Percentiles rank a stretch among this genome's conserved stretches.
Evolutionary conservation across 257 asterid genomes (phyloP).

Genomic region (Gynochthodes officinalis): DNA sequence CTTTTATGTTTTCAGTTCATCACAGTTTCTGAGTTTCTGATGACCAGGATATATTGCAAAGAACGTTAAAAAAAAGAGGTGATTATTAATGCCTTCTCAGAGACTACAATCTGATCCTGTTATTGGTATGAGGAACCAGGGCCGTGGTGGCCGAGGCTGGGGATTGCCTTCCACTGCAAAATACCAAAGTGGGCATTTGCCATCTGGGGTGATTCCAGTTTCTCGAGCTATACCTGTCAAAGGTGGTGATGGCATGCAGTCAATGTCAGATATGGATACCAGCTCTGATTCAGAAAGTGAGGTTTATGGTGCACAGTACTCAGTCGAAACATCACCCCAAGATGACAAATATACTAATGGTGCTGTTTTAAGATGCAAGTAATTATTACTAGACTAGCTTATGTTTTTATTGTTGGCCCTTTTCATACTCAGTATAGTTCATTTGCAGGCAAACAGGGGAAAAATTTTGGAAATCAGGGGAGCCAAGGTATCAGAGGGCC

Average conservation of each 20-base stretch:
- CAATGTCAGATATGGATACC: slow-evolving; percentile 70
- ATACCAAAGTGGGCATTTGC: slow-evolving; percentile 62
- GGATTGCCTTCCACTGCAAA: slow-evolving; percentile 53
- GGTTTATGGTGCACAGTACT: slow-evolving; percentile 46
- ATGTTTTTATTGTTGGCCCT: slow-evolving; percentile 10
- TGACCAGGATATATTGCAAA: slow-evolving; percentile 19
- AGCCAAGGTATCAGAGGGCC: slow-evolving; percentile 21
- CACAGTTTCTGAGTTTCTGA: not conserved
- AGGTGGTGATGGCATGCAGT: slow-evolving; percentile 23
- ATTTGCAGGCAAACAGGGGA: slow-evolving; percentile 13
- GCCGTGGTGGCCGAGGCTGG: slow-evolving; percentile 33
- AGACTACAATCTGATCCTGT: slow-evolving; percentile 39
- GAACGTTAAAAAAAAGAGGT: slow-evolving; percentile 14
- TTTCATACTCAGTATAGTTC: slow-evolving; percentile 5
- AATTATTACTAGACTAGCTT: slow-evolving; percentile 14
- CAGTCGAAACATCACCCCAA: slow-evolving; percentile 77
- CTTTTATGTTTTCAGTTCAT: not conserved
- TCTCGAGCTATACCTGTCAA: slow-evolving; percentile 25
- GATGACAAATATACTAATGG: slow-evolving; percentile 62
- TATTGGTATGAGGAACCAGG: slow-evolving; percentile 36
- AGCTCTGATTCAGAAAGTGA: slow-evolving; percentile 72
- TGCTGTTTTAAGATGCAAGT: slow-evolving; percentile 16
- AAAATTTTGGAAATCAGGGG: slow-evolving; percentile 26
- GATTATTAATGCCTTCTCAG: slow-evolving; percentile 45
- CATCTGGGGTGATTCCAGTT: slow-evolving; percentile 37